Conservation (phyloP, 805 yeast species). For the Barnettozyma botsteinii region DNA sequence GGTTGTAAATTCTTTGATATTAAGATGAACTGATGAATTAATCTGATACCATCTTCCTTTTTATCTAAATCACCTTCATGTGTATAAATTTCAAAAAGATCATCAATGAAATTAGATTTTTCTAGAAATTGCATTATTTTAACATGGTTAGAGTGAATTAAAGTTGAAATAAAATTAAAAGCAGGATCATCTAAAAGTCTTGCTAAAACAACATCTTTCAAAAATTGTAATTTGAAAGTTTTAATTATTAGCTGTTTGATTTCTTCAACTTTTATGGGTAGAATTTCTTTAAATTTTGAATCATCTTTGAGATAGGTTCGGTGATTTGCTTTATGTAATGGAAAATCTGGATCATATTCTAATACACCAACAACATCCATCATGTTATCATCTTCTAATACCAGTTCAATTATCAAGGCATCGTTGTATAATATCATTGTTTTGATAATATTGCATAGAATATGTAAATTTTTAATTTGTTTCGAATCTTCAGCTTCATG, state of each 20-base stretch:
- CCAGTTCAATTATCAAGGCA: slow-evolving; percentile 47
- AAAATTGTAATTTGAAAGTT: slow-evolving; percentile 72
- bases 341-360: slow-evolving; percentile 88
- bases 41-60: slow-evolving; percentile 59
- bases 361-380: slow-evolving; percentile 68
- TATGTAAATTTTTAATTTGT: slow-evolving; percentile 51
- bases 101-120: slow-evolving; percentile 45
- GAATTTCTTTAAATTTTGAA: slow-evolving; percentile 61
- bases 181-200: slow-evolving; percentile 78
- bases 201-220: slow-evolving; percentile 83
- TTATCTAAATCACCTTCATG: slow-evolving; percentile 9
- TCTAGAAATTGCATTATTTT: slow-evolving; percentile 57
- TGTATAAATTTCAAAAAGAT: slow-evolving; percentile 54
- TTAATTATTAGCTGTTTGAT: slow-evolving; percentile 55
- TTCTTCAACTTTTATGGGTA: slow-evolving; percentile 50
- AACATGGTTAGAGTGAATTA: slow-evolving; percentile 65
- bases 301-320: slow-evolving; percentile 56
- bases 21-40: slow-evolving; percentile 73
- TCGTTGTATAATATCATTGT: slow-evolving; percentile 70
- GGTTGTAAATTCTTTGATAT: slow-evolving; percentile 64
- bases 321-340: slow-evolving; percentile 73
- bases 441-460: slow-evolving; percentile 69
- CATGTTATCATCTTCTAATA: slow-evolving; percentile 47
- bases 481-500: slow-evolving; percentile 47
- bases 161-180: slow-evolving; percentile 55